These are phyloP conservation scores for Auriculariales sp. DNA, from an alignment of 768 basidiomycete genomes.

Conservation along the genomic window DNA sequence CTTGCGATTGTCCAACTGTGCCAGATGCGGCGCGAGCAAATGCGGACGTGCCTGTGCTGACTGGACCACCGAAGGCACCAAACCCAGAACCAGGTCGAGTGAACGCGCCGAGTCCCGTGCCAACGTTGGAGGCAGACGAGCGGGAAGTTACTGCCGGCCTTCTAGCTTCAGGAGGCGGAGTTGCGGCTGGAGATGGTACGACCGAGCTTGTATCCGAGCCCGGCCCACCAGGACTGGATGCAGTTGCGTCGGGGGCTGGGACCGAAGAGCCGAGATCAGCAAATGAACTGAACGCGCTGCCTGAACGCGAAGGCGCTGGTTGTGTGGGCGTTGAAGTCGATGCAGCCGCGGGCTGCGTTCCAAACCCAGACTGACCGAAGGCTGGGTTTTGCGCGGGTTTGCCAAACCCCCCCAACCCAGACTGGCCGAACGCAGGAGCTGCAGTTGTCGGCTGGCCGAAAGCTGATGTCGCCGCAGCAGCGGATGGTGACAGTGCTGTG, in stretches of 20 bases:
- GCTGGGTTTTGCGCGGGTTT: conserved; percentile 11
- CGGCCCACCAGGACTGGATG: background rate
- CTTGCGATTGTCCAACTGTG: background rate
- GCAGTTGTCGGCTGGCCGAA: background rate
- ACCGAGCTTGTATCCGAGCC: background rate
- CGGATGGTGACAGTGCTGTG: conserved; percentile 14
- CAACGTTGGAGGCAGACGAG: background rate
- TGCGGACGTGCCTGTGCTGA: background rate
- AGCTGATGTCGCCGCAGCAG: conserved; percentile 15
- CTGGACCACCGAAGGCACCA: background rate
- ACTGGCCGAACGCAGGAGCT: conserved; percentile 19
- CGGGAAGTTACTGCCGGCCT: background rate
- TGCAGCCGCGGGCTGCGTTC: too few species aligned
- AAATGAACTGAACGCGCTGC: too few species aligned
- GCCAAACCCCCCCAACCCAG: conserved; percentile 16
- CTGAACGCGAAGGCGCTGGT: too few species aligned
- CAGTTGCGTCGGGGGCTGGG: background rate
- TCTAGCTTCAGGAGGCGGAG: background rate
- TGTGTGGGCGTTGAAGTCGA: too few species aligned
- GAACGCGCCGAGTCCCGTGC: background rate
- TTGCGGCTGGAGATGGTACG: background rate
- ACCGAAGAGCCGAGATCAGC: background rate
- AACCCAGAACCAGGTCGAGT: background rate
- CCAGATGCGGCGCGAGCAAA: background rate
- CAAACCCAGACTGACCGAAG: conserved; percentile 24